Evolutionary conservation across 1,284 basidiomycete genomes (phyloP), one percentile per base, ranked within the genome.

Genomic region (Leccinum ponderosum): DNA sequence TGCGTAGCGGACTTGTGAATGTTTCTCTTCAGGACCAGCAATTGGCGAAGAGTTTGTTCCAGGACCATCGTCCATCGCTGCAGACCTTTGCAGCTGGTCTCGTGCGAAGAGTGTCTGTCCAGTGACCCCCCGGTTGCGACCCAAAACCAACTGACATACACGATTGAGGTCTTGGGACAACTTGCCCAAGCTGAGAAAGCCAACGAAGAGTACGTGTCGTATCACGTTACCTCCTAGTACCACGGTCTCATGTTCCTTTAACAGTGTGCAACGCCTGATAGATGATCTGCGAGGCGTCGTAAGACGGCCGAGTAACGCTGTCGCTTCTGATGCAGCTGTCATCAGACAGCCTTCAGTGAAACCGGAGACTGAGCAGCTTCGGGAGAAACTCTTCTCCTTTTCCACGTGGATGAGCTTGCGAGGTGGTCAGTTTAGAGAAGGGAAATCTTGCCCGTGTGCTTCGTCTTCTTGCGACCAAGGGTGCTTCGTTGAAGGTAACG

Each of bases 21-120:
- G 80, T 91, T 37, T 80, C 81, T 14, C 87, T 96, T 61, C 90
- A 95, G 69, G 97, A 99, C 74, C 87, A 91, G 64, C 95, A 97
- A 74, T 81, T 99, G 37, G 94, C 95, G 42, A 96, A 97, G 76
- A 86, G 90, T 65, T 78, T 98, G 64, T 88, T 89, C 70, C 84
- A 88, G 29, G 91, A 96, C 66, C 87, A 90, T 72, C 86, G 91
- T 15, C 84, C 91, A 2, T 90, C 82, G 63, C 76, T 97, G 59
- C 83, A 96, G 71, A 89, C 89, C 71, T 99, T 95, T 72, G 86
- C 90, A 12, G 88, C 94, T 42, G 87, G 88, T 39, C 80, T 99
- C 52, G 89, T 98, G 63, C 86, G 94, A 44, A 27, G 94, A 97
- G 69, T 96, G 93, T 68, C 80, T 97, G 56, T 86, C 92, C 8